Evolutionary conservation across 495 filamentous ascomycete species (phyloP), one percentile per base, ranked within the genome.

Genomic region (Penicillium psychrofluorescens): DNA sequence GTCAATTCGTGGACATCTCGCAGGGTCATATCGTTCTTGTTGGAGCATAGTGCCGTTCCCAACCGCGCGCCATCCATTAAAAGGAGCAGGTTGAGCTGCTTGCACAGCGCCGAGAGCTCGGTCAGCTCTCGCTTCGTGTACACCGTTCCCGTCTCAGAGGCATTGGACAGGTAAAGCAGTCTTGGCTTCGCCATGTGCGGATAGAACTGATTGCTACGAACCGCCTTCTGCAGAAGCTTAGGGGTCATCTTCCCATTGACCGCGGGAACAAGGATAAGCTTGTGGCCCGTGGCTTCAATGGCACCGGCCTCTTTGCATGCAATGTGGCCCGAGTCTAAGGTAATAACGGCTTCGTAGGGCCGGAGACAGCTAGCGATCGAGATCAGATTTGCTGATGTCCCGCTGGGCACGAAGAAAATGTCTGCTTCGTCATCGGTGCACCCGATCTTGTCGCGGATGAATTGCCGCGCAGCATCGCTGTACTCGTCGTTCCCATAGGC

Each of bases 221-320:
- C 34, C 0, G 62, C 59, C 10, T 56, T 58, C 45, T 62, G 62
- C 16, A 72, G 51, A 40, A 60, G 62, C 8, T 44, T 49, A 9
- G 65, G 55, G 1, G 60, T 64, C 62, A 72, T 64, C 42, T 72
- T 72, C 35, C 68, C 68, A 12, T 58, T 49, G 1, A 63, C 61
- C 0, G 56, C 62, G 0, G 63, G 62, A 2, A 70, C 68, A 4
- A 58, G 44, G 29, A 72, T 70, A 2, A 66, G 63, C 40, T 72
- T 72, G 56, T 72, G 68, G 11, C 68, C 68, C 1, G 68, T 70
- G 2, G 63, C 65, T 38, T 72, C 66, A 29, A 72, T 72, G 4
- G 68, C 66, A 16, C 68, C 66, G 8, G 68, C 66, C 41, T 72
- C 68, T 49, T 68, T 70, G 53, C 51, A 51, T 35, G 64, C 56